Evolutionary conservation across 148 eudicot species (phyloP), one percentile per base, ranked within the genome.

Genomic region (Camellia japonica): DNA sequence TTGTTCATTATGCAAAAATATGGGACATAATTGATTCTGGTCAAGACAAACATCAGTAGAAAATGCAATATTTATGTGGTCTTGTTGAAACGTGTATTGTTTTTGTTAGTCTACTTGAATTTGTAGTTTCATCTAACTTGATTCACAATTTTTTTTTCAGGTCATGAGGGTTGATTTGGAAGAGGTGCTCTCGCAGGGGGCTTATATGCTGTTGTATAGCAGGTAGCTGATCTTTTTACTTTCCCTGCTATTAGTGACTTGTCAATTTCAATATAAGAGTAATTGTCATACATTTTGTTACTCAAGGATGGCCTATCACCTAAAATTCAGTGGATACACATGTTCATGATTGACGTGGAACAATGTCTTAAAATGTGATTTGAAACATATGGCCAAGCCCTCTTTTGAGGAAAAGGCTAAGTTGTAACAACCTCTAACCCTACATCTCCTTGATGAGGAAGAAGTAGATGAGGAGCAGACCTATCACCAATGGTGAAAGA

Each of bases 141-240:
- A 14, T 65, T 83, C 42, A 14, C 56, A 73, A 59, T 14, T 67
- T 67, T 3, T 23, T 23, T 80, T 42, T 80, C 85, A 95, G 99
- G 99, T 95, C 38, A 73, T 77, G 6, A 82, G 78, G 42, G 97
- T 91, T 88, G 97, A 95, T 74, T 75, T 93, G 86, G 91, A 92
- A 82, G 99, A 95, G 85, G 97, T 95, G 71, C 97, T 95, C 71
- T 91, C 95, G 1, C 95, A 95, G 79, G 94, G 99, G 86, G 97
- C 99, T 80, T 95, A 95, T 85, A 95, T 95, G 99, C 99, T 95
- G 72, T 83, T 95, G 74, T 95, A 95, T 84, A 91, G 89, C 86
- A 91, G 97, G 99, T 92, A 87, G 47, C 42, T 59, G 63, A 67
- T 65, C 69, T 70, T 78, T 14, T 83, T 2, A 38, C 65, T 44